Conservation (phyloP, 108 stramenopile species). For the Chaetoceros tenuissimus region DNA sequence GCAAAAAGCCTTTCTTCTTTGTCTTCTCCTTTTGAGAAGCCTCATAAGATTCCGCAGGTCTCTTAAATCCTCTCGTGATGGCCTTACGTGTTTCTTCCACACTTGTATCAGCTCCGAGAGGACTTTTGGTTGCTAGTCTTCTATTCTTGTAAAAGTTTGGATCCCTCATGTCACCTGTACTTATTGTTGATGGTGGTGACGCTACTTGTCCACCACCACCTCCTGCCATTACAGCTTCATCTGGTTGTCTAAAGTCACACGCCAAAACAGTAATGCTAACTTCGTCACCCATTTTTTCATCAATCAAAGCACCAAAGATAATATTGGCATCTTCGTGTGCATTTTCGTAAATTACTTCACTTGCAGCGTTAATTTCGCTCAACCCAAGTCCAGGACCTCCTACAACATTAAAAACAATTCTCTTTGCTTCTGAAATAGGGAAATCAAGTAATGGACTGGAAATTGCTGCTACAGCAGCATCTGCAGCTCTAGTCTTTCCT, state of each 20-base stretch:
- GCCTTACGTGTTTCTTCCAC: slow-evolving; percentile 50
- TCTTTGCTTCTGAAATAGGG: slow-evolving; percentile 42
- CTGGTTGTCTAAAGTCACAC: slow-evolving; percentile 30
- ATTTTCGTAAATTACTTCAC: slow-evolving; percentile 76
- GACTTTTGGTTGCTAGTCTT: slow-evolving; percentile 46
- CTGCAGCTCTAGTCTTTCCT: slow-evolving; percentile 54
- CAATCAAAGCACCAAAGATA: slow-evolving; percentile 81
- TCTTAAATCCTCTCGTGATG: slow-evolving; percentile 55
- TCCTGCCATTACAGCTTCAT: slow-evolving; percentile 5
- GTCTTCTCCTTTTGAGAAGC: not conserved
- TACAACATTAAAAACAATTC: slow-evolving; percentile 70
- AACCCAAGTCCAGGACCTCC: slow-evolving; percentile 68
- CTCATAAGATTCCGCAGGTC: slow-evolving; percentile 12
- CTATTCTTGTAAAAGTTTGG: slow-evolving; percentile 55
- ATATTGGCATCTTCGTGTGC: slow-evolving; percentile 78
- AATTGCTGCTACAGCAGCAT: slow-evolving; percentile 71
- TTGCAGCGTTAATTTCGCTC: slow-evolving; percentile 66
- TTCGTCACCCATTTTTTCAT: slow-evolving; percentile 53
- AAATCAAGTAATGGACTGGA: slow-evolving; percentile 63
- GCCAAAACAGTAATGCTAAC: slow-evolving; percentile 57
- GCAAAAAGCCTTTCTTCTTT: slow-evolving; percentile 3
- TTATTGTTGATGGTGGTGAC: slow-evolving; percentile 20
- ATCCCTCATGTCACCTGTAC: slow-evolving; percentile 13
- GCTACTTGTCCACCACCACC: slow-evolving; percentile 6
- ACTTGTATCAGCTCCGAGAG: slow-evolving; percentile 43